These are phyloP conservation scores for Mimosa bimucronata DNA, from an alignment of 306 rosid species.

Conservation along the genomic window DNA sequence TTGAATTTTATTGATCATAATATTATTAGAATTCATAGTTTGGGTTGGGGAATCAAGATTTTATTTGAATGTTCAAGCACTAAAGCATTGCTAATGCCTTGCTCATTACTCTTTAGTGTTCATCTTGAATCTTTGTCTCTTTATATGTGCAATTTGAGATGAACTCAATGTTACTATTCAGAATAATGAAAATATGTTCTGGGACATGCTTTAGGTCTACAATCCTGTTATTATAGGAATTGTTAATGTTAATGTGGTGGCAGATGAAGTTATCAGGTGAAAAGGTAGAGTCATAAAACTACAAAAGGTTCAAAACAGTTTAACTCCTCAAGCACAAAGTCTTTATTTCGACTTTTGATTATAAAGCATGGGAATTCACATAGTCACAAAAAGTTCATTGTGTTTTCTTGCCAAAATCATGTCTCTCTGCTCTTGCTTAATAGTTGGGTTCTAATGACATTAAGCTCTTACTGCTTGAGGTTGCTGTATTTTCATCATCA, in stretches of 20 bases:
- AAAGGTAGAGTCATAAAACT: neutral
- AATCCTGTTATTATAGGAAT: neutral
- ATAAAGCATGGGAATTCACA: neutral
- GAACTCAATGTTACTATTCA: neutral
- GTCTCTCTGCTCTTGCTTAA: constrained; percentile 9
- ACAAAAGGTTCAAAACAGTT: neutral
- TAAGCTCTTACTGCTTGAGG: constrained; percentile 16
- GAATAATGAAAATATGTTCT: neutral
- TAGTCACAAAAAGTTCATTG: neutral
- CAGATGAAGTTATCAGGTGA: neutral
- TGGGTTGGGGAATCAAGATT: neutral
- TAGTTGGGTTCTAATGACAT: constrained; percentile 6
- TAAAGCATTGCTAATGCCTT: neutral
- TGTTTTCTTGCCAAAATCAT: neutral
- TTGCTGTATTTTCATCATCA: neutral
- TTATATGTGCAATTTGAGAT: neutral
- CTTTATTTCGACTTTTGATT: neutral
- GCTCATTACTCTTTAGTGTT: neutral
- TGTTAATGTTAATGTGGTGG: neutral
- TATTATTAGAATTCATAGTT: neutral
- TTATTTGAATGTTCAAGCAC: constrained; percentile 1
- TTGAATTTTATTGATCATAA: neutral
- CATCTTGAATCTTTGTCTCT: neutral
- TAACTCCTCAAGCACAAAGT: neutral
- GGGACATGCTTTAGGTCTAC: neutral